These are phyloP conservation scores for Gigaspora rosea DNA, from an alignment of 192 early-diverging fungal species.

Conservation along the genomic window DNA sequence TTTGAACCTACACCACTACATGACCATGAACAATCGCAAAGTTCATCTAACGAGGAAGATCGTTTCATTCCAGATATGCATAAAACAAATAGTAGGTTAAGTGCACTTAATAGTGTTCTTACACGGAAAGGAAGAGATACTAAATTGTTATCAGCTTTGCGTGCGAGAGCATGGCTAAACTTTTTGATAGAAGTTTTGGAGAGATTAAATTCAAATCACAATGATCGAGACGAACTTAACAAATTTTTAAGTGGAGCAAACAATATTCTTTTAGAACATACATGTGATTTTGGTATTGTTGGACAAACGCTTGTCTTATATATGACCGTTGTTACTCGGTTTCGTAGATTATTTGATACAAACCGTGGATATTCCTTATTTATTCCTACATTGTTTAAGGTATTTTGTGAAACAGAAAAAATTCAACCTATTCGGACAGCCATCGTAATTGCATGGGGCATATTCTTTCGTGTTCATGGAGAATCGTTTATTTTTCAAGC, in stretches of 20 bases:
- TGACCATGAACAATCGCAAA: background rate
- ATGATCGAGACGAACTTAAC: conserved; percentile 51
- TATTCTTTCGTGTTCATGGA: conserved; percentile 56
- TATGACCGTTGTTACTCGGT: conserved; percentile 45
- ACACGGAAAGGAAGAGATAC: conserved; percentile 33
- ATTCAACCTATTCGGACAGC: conserved; percentile 43
- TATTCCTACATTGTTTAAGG: conserved; percentile 56
- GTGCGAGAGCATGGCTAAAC: conserved; percentile 54
- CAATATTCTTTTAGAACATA: conserved; percentile 49
- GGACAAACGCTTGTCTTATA: conserved; percentile 54
- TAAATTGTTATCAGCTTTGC: conserved; percentile 43
- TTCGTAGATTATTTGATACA: conserved; percentile 54
- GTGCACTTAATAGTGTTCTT: background rate
- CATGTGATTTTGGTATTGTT: conserved; percentile 52
- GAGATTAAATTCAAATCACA: conserved; percentile 52
- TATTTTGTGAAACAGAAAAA: conserved; percentile 50
- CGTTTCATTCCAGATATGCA: conserved; percentile 45
- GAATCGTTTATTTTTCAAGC: conserved; percentile 62
- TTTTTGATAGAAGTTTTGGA: conserved; percentile 54
- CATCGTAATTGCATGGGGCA: conserved; percentile 50
- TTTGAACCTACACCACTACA: conserved; percentile 42
- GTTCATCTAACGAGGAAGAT: conserved; percentile 27
- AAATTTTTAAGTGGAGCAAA: conserved; percentile 54
- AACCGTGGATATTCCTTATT: conserved; percentile 56
- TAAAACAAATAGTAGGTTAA: background rate